These are phyloP conservation scores for Adansonia grandidieri DNA, from an alignment of 441 rosid species.

Conservation along the genomic window DNA sequence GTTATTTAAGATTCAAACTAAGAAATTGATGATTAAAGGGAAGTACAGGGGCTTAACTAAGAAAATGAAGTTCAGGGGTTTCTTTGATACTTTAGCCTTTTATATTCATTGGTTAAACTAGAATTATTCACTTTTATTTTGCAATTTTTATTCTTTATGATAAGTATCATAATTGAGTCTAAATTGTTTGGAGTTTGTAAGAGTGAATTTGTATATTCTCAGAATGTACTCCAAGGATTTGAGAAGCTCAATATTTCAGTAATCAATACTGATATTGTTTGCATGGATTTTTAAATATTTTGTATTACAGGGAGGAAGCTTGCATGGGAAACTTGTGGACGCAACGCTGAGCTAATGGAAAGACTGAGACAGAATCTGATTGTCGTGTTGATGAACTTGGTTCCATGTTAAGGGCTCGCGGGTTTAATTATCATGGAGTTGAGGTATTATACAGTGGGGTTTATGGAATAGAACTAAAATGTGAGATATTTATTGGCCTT, in stretches of 20 bases:
- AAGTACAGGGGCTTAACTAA: no score
- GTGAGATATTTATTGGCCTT: constrained; percentile 95
- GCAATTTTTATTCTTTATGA: not conserved
- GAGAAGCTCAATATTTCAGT: not conserved
- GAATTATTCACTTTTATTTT: not conserved
- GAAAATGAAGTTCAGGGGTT: no score
- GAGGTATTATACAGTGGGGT: constrained; percentile 86
- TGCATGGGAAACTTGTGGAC: constrained; percentile 82
- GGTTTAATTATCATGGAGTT: constrained; percentile 87
- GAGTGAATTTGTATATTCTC: not conserved
- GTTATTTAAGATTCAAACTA: not conserved
- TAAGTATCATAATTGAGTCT: not conserved
- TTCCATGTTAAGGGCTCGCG: constrained; percentile 61
- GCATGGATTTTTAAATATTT: constrained; percentile 23
- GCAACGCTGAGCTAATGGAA: constrained; percentile 77
- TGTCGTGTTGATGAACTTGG: constrained; percentile 89
- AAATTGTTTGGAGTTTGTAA: not conserved
- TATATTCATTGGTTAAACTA: not conserved
- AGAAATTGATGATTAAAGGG: no score
- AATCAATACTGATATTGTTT: not conserved
- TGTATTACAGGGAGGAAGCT: constrained; percentile 77
- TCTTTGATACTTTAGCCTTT: not conserved
- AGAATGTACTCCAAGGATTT: not conserved
- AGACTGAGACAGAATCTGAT: constrained; percentile 48
- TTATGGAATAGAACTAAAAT: constrained; percentile 85